Evolutionary conservation across 306 rosid genomes (phyloP).

Genomic region (Clitoria ternatea): DNA sequence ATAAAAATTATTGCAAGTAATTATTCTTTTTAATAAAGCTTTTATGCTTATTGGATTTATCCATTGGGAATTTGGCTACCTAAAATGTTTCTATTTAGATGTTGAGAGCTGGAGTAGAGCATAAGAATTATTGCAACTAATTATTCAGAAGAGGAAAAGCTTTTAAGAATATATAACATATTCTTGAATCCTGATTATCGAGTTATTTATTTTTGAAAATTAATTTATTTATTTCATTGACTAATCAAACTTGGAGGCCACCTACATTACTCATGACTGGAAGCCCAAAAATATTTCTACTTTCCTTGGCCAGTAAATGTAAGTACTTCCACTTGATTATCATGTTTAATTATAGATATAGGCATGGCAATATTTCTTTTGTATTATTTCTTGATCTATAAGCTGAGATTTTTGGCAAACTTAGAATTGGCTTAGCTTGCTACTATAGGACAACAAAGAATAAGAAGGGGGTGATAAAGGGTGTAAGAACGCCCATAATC

Average conservation of each 20-base stretch:
- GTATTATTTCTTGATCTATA: background rate
- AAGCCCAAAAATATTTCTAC: constrained; percentile 65
- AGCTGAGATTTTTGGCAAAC: background rate
- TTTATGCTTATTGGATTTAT: constrained; percentile 15
- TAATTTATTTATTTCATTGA: background rate
- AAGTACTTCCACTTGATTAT: constrained; percentile 29
- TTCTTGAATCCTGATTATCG: background rate
- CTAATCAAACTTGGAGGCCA: background rate
- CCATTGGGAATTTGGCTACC: background rate
- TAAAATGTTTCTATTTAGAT: background rate
- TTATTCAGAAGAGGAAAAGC: constrained; percentile 18
- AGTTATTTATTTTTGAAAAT: background rate
- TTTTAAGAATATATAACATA: background rate
- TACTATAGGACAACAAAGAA: background rate
- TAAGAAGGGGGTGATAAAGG: background rate
- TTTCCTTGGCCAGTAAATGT: constrained; percentile 93
- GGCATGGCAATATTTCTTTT: background rate
- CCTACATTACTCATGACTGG: background rate
- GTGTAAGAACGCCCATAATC: too few species aligned
- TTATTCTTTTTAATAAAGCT: too few species aligned
- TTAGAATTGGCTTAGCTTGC: background rate
- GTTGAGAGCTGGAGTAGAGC: too few species aligned
- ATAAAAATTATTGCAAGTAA: too few species aligned
- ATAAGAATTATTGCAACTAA: too few species aligned
- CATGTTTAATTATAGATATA: background rate